Evolutionary conservation across 768 basidiomycete species (phyloP).

Genomic region (Pleurotus djamor): DNA sequence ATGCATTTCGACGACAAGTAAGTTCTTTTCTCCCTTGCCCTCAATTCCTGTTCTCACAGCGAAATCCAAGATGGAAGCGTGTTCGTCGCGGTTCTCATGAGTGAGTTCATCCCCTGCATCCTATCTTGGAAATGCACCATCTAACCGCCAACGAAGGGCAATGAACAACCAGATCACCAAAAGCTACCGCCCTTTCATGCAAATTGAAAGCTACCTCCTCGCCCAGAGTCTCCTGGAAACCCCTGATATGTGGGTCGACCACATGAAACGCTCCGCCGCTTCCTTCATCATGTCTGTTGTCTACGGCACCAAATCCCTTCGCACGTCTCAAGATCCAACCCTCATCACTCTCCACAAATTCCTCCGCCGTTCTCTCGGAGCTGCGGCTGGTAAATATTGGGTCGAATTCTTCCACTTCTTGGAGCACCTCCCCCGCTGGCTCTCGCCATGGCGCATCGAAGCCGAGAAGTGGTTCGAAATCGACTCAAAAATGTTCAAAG

Average conservation of each 20-base stretch:
- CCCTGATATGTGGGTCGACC: slow-evolving; percentile 22
- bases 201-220: slow-evolving; percentile 11
- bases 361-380: slow-evolving; percentile 22
- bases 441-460: slow-evolving; percentile 26
- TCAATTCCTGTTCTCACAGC: not conserved
- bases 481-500: slow-evolving; percentile 10
- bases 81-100: slow-evolving; percentile 18
- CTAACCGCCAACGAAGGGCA: not conserved
- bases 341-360: slow-evolving; percentile 13
- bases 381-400: slow-evolving; percentile 31
- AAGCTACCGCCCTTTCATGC: slow-evolving; percentile 9
- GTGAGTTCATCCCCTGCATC: not conserved
- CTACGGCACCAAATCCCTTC: slow-evolving; percentile 8
- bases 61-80: slow-evolving; percentile 12
- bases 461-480: slow-evolving; percentile 15
- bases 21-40: not conserved
- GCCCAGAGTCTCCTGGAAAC: slow-evolving; percentile 7
- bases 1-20: slow-evolving; percentile 19
- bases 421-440: slow-evolving; percentile 21
- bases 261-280: slow-evolving; percentile 17
- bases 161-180: slow-evolving; percentile 9
- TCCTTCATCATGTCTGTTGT: slow-evolving; percentile 12
- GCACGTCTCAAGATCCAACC: slow-evolving; percentile 26
- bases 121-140: not conserved
- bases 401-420: slow-evolving; percentile 35